Percentiles rank a stretch among this genome's conserved stretches.
Conservation (phyloP, 176 grass and related monocot genomes). For the Carex scoparia region DNA sequence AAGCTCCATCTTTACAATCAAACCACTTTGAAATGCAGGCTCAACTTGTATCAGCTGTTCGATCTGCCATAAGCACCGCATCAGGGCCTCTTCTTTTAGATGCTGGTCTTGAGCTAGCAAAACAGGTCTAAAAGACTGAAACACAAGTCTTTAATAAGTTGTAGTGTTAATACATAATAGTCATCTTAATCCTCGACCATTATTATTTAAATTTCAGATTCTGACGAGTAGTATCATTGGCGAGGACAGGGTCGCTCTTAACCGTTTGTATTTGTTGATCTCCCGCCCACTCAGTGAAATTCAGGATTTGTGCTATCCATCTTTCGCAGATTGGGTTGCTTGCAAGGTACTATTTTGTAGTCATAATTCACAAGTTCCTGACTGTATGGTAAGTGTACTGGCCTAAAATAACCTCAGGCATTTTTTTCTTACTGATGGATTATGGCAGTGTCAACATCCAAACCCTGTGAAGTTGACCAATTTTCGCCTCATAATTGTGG, state of each 20-base stretch:
- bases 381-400: not conserved
- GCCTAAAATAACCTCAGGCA: not conserved
- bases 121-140: constrained; percentile 41
- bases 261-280: constrained; percentile 82
- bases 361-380: not conserved
- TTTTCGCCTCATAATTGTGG: not conserved
- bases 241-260: constrained; percentile 78
- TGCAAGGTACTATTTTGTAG: constrained; percentile 68
- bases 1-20: constrained; percentile 12
- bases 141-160: not conserved
- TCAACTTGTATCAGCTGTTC: constrained; percentile 95
- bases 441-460: not conserved
- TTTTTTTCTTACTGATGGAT: not conserved
- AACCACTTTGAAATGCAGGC: constrained; percentile 58
- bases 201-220: constrained; percentile 53
- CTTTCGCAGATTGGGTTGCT: constrained; percentile 98
- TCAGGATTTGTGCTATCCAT: constrained; percentile 84
- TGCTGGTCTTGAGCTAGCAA: constrained; percentile 85
- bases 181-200: not conserved
- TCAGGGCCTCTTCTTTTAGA: constrained; percentile 91
- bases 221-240: constrained; percentile 84
- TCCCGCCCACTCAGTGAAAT: constrained; percentile 74
- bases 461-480: not conserved
- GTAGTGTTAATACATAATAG: not conserved
- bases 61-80: constrained; percentile 66